Base-by-base conservation (phyloP, 176 grass and related monocot genomes). In the Leersia perrieri region DNA sequence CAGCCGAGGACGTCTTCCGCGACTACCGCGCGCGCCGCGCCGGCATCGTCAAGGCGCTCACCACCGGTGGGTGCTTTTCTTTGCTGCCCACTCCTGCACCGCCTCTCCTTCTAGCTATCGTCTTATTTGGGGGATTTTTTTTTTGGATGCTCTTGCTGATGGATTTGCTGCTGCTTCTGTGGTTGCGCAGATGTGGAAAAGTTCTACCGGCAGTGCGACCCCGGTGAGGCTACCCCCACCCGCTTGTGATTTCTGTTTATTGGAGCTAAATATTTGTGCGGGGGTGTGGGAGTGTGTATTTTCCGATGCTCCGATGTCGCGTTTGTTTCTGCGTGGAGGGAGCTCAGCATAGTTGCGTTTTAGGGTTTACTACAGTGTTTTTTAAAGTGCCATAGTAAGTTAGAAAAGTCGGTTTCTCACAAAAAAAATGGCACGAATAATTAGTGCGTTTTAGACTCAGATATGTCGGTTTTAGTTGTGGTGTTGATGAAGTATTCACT, bases 11-110 rank as follows among this genome's bases (percentile, higher is more conserved):
- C 75, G 85, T 95, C 3, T 95, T 92, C 79, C 80, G 85, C 63
- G 87, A 95, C 73, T 95, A 88, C 76, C 85, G 83, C 83, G 93
- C 87, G 9, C 83, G 93, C 79, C 88, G 93, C 16, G 84, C 93
- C 3, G 93, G 89, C 57, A 86, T 95, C 79, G 49, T 90, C 66
- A 95, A 95, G 84, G 93, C 93, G 58, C 93, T 95, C 73, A 95
- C 93, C 77, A 95, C 90, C 36, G 71, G 83, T 85, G 68, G 23
- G 83, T 76, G n/a, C n/a, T n/a, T n/a, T n/a, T n/a, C n/a, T n/a
- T n/a, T n/a, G n/a, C n/a, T n/a, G n/a, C n/a, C n/a, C n/a, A n/a
- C 41, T 31, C 40, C 0, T 49, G 42, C 36, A 60, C 31, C 31
- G 75, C 70, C 70, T 77, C 65, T 22, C 11, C 60, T 33, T 65